phyloP scores from a whole-genome alignment of 148 eudicot genomes.

The Drosera capensis region DNA sequence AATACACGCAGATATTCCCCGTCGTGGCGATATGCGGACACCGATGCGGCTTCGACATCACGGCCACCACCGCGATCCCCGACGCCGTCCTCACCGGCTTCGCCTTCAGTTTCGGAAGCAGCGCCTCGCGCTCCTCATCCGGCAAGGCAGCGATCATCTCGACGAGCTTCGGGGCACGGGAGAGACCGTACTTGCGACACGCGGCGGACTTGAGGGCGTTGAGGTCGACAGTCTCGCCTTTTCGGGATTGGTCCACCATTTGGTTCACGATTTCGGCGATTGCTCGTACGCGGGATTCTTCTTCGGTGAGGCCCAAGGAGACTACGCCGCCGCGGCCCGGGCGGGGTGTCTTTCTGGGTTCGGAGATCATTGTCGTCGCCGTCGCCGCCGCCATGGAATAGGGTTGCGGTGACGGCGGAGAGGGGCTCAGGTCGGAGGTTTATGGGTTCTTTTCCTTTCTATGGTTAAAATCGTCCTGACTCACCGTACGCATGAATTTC shows the following conservation, averaged over 20 bases:
- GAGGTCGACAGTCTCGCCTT: constrained; percentile 66
- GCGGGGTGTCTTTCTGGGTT: constrained; percentile 55
- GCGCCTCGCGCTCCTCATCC: constrained; percentile 52
- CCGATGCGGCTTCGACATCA: constrained; percentile 95
- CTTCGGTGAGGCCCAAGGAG: constrained; percentile 36
- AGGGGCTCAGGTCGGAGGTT: too few relatives aligned
- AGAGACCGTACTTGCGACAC: constrained; percentile 83
- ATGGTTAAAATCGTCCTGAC: too few relatives aligned
- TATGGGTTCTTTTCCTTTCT: too few relatives aligned
- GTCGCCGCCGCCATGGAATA: constrained; percentile 57
- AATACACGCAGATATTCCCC: constrained; percentile 92
- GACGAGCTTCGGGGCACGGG: constrained; percentile 81
- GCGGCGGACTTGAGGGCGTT: constrained; percentile 84
- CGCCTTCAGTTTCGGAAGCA: constrained; percentile 70
- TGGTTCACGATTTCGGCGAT: constrained; percentile 73
- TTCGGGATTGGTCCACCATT: constrained; percentile 55
- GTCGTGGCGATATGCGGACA: constrained; percentile 97
- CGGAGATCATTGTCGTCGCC: constrained; percentile 30
- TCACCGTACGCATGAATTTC: too few relatives aligned
- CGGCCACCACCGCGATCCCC: constrained; percentile 94
- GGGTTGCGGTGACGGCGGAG: too few relatives aligned
- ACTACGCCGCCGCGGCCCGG: constrained; percentile 93
- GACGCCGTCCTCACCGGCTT: constrained; percentile 93
- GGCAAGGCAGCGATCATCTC: constrained; percentile 97
- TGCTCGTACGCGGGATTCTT: constrained; percentile 82